A percentile compares a stretch with the other conserved stretches of the same genome.
Conservation (phyloP, 2,329 filamentous ascomycete genomes). For the Xylaria sp. region DNA sequence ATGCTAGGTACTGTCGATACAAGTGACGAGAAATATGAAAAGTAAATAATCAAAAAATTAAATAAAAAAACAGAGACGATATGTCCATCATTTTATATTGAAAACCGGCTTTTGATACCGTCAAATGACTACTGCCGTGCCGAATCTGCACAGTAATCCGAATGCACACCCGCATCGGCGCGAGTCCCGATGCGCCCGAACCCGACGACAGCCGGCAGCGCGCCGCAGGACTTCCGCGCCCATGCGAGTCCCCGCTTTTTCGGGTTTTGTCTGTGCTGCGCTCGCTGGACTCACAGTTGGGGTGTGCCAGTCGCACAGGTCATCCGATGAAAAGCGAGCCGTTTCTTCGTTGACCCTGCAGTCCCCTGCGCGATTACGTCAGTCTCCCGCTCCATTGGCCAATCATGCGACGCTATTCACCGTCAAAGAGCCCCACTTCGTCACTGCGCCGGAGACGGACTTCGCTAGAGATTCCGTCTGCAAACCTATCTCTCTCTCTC, state of each 20-base stretch:
- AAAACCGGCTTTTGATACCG: too few relatives aligned
- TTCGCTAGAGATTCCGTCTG: not conserved
- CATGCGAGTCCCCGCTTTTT: not conserved
- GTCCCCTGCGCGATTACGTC: conserved; percentile 8
- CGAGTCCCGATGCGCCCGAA: not conserved
- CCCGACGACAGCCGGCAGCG: not conserved
- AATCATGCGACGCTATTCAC: conserved; percentile 1
- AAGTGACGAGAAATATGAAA: too few relatives aligned
- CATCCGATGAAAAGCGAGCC: not conserved
- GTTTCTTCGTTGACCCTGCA: too few relatives aligned
- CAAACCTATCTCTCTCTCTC: not conserved
- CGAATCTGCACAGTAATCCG: not conserved
- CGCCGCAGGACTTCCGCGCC: not conserved
- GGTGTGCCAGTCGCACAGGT: not conserved
- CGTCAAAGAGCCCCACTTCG: not conserved
- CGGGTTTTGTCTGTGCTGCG: not conserved
- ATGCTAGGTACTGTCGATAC: too few relatives aligned
- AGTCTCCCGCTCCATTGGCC: conserved; percentile 7
- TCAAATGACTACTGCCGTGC: not conserved
- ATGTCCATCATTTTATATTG: too few relatives aligned
- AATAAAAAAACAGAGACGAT: too few relatives aligned
- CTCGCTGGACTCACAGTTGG: not conserved
- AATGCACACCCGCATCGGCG: not conserved
- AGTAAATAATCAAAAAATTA: too few relatives aligned
- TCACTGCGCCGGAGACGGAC: not conserved